These are phyloP conservation scores for Candida morakotiae DNA, from an alignment of 805 yeast species.

Conservation along the genomic window DNA sequence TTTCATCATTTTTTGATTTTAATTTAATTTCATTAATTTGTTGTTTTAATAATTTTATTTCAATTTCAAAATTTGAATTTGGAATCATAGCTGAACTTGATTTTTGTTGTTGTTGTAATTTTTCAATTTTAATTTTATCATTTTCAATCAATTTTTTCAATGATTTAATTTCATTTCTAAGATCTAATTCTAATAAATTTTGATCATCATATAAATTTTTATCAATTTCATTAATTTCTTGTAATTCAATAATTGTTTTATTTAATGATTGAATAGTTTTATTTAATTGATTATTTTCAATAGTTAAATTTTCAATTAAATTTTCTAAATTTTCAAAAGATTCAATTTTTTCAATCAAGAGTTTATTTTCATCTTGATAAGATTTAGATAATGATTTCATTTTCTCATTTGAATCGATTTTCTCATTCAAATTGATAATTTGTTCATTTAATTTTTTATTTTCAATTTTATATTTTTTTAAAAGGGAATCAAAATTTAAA, in stretches of 20 bases:
- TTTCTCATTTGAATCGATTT: slow-evolving; percentile 16
- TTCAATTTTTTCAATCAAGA: slow-evolving; percentile 30
- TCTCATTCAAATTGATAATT: slow-evolving; percentile 10
- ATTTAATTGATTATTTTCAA: slow-evolving; percentile 32
- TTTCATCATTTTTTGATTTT: background rate
- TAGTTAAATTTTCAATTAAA: slow-evolving; percentile 29
- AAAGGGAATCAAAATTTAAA: slow-evolving; percentile 36
- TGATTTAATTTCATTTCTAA: slow-evolving; percentile 32
- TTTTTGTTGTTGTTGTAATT: slow-evolving; percentile 10
- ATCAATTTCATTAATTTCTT: slow-evolving; percentile 48
- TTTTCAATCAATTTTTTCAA: slow-evolving; percentile 14
- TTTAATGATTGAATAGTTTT: slow-evolving; percentile 29
- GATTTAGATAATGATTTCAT: slow-evolving; percentile 20
- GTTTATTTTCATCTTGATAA: slow-evolving; percentile 21
- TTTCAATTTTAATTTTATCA: slow-evolving; percentile 13
- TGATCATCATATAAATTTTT: slow-evolving; percentile 47
- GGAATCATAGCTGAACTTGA: too few relatives aligned
- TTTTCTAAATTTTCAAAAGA: slow-evolving; percentile 31
- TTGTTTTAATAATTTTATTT: background rate
- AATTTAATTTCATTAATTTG: background rate
- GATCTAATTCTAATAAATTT: slow-evolving; percentile 38
- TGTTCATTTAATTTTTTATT: slow-evolving; percentile 21
- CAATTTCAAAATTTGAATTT: background rate
- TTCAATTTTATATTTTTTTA: slow-evolving; percentile 20
- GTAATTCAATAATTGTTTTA: slow-evolving; percentile 40